Percentiles rank a stretch among this genome's conserved stretches.
These are phyloP conservation scores for Fallopia convolvulus DNA, from an alignment of 148 eudicot genomes.

Conservation along the genomic window DNA sequence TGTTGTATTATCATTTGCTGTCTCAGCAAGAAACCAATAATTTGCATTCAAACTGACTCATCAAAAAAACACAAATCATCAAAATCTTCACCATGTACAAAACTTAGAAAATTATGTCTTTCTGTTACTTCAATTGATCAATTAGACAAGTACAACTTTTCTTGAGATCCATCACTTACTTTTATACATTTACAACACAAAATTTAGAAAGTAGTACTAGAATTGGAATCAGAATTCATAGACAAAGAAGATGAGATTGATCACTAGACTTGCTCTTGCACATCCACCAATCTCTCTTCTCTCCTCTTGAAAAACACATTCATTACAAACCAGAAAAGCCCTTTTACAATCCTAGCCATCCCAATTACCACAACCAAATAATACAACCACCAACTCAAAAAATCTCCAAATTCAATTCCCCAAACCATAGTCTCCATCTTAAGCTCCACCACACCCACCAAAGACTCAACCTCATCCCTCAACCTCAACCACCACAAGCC, in stretches of 20 bases:
- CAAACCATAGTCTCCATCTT: slow-evolving; percentile 40
- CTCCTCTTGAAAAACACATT: slow-evolving; percentile 23
- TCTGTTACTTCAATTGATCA: slow-evolving; percentile 1
- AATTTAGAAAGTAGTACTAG: background rate
- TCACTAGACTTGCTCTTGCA: slow-evolving; percentile 6
- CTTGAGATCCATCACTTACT: background rate
- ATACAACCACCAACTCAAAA: slow-evolving; percentile 77
- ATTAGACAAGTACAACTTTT: background rate
- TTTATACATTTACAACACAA: background rate
- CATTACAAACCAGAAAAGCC: slow-evolving; percentile 32
- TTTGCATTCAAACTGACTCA: background rate
- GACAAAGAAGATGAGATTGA: background rate
- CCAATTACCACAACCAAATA: slow-evolving; percentile 62
- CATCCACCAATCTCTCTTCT: background rate
- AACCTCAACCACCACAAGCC: slow-evolving; percentile 64
- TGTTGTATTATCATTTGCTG: slow-evolving; percentile 54
- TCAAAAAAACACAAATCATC: too few species aligned
- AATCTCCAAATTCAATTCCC: slow-evolving; percentile 50
- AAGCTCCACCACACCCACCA: slow-evolving; percentile 59
- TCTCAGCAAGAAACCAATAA: slow-evolving; percentile 11
- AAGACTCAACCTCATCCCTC: slow-evolving; percentile 64
- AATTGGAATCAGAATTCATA: background rate
- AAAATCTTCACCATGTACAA: too few species aligned
- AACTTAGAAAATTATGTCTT: background rate
- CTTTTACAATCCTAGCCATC: slow-evolving; percentile 46